These are phyloP conservation scores for Trypanosoma vivax DNA, from an alignment of 208 protist genomes.

Conservation along the genomic window DNA sequence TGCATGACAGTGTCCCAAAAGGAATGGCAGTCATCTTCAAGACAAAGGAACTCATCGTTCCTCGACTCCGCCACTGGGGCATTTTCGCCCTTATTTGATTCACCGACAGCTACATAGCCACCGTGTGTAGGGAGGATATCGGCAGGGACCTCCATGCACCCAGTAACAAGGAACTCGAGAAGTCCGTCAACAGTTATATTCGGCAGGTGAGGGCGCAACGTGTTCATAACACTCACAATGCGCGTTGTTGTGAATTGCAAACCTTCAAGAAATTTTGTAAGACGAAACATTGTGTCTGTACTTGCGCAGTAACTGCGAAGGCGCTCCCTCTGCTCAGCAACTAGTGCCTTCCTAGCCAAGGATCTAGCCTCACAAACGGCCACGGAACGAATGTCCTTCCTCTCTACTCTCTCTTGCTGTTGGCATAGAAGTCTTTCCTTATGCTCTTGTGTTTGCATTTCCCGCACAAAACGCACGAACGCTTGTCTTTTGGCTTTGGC, in stretches of 20 bases:
- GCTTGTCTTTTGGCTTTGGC: slow-evolving; percentile 9
- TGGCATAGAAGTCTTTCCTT: slow-evolving; percentile 9
- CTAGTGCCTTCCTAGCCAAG: slow-evolving; percentile 13
- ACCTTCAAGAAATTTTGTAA: slow-evolving; percentile 54
- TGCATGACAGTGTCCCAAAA: slow-evolving; percentile 30
- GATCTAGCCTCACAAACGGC: slow-evolving; percentile 20
- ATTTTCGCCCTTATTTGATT: neutral
- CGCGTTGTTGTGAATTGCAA: slow-evolving; percentile 38
- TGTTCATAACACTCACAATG: slow-evolving; percentile 30
- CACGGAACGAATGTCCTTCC: slow-evolving; percentile 23
- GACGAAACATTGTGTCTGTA: slow-evolving; percentile 31
- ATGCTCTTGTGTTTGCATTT: slow-evolving; percentile 22
- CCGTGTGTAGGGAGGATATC: slow-evolving; percentile 49
- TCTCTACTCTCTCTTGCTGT: slow-evolving; percentile 13
- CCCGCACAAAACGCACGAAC: slow-evolving; percentile 15
- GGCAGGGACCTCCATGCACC: slow-evolving; percentile 39
- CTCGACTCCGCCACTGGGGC: neutral
- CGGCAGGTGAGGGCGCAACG: slow-evolving; percentile 25
- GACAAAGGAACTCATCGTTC: slow-evolving; percentile 2
- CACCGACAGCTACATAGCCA: neutral
- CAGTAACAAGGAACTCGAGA: slow-evolving; percentile 72
- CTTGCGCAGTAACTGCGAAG: slow-evolving; percentile 23
- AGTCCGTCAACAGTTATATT: slow-evolving; percentile 65
- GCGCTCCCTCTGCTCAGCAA: slow-evolving; percentile 23
- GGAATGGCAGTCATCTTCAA: slow-evolving; percentile 13